Percentiles rank a stretch among this genome's conserved stretches.
These are phyloP conservation scores for Epichloe hybrida DNA, from an alignment of 2,329 filamentous ascomycete genomes.

Conservation along the genomic window DNA sequence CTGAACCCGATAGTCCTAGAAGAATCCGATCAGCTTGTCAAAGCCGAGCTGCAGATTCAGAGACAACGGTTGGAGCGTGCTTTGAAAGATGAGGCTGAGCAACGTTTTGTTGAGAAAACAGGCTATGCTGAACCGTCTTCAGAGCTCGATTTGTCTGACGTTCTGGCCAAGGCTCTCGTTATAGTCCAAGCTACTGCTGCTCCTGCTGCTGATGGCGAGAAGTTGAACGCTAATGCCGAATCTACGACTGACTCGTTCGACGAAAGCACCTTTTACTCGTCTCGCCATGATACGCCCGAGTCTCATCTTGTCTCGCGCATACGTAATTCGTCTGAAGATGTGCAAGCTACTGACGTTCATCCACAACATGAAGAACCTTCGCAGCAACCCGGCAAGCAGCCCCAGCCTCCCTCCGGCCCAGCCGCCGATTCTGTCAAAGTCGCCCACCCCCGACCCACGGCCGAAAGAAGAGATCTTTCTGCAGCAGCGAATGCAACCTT, in stretches of 20 bases:
- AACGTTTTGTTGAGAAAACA: conserved; percentile 34
- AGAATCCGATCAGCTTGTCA: conserved; percentile 74
- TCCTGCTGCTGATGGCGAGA: conserved; percentile 42
- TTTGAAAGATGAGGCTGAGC: conserved; percentile 65
- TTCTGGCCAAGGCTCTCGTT: conserved; percentile 56
- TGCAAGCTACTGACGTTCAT: conserved; percentile 8
- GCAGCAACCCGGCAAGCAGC: neutral
- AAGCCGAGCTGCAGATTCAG: conserved; percentile 67
- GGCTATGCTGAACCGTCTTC: conserved; percentile 39
- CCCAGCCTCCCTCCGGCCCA: neutral
- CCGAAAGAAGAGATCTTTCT: neutral
- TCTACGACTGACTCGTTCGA: conserved; percentile 70
- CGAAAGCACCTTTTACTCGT: conserved; percentile 92
- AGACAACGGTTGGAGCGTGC: conserved; percentile 68
- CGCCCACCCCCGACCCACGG: neutral
- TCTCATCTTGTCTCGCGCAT: conserved; percentile 33
- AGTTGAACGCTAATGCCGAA: conserved; percentile 40
- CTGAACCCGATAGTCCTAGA: conserved; percentile 74
- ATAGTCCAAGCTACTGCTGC: conserved; percentile 58
- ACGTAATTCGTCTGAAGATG: conserved; percentile 31
- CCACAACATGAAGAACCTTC: conserved; percentile 7
- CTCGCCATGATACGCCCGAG: conserved; percentile 68
- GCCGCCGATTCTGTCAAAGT: neutral
- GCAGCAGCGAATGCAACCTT: conserved; percentile 4
- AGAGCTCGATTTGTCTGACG: conserved; percentile 59